These are phyloP conservation scores for Kalaharituber pfeilii DNA, from an alignment of 2,329 filamentous ascomycete genomes.

Conservation along the genomic window DNA sequence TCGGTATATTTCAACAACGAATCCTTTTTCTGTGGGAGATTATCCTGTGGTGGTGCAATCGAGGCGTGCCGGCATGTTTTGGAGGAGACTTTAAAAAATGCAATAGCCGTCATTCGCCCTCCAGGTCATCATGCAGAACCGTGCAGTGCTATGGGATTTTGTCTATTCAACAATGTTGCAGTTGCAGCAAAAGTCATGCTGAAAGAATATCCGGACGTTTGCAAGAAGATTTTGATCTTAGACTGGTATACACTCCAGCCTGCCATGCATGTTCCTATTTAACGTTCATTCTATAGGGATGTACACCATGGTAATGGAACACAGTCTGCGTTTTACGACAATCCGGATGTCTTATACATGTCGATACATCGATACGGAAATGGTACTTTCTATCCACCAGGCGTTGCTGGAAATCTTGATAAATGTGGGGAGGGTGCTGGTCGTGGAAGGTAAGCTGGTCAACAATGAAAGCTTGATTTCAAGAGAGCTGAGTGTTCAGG, in stretches of 20 bases:
- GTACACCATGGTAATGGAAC: constrained; percentile 70
- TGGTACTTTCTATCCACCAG: constrained; percentile 65
- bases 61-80: constrained; percentile 91
- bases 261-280: not conserved
- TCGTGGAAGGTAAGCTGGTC: constrained; percentile 34
- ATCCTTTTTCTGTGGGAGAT: constrained; percentile 60
- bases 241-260: constrained; percentile 55
- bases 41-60: constrained; percentile 84
- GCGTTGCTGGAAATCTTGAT: constrained; percentile 40
- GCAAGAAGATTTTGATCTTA: constrained; percentile 77
- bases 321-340: constrained; percentile 87
- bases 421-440: constrained; percentile 42
- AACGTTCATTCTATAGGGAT: constrained; percentile 32
- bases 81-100: constrained; percentile 69
- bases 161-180: constrained; percentile 93
- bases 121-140: constrained; percentile 90
- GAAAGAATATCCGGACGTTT: constrained; percentile 56
- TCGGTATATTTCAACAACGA: constrained; percentile 71
- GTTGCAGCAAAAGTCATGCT: constrained; percentile 84
- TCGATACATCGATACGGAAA: constrained; percentile 79
- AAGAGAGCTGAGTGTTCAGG: constrained; percentile 24
- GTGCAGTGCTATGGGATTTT: constrained; percentile 78
- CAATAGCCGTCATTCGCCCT: constrained; percentile 84
- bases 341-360: constrained; percentile 89
- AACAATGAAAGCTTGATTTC: not conserved